Evolutionary conservation across 495 filamentous ascomycete genomes (phyloP).

Genomic region (Daldinia bambusicola): DNA sequence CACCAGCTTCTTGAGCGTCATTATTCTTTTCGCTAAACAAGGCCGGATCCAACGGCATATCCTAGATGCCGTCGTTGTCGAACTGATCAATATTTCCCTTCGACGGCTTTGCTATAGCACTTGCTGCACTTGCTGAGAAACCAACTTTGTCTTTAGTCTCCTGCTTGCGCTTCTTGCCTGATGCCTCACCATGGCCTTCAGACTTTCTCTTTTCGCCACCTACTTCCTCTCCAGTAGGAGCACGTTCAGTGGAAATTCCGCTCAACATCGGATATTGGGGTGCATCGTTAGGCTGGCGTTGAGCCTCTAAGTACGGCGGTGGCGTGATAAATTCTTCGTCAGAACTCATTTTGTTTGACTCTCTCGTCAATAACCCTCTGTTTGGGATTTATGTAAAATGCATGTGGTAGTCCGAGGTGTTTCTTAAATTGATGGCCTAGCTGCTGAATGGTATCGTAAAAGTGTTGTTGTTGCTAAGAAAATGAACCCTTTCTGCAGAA

Average conservation of each 20-base stretch:
- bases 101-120: not conserved
- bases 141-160: not conserved
- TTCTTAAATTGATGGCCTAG: conserved; percentile 21
- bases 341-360: conserved; percentile 13
- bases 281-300: not conserved
- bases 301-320: not conserved
- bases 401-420: conserved; percentile 15
- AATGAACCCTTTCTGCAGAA: conserved; percentile 8
- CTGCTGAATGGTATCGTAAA: conserved; percentile 14
- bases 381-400: not conserved
- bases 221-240: not conserved
- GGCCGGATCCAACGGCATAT: conserved; percentile 23
- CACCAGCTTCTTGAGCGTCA: not conserved
- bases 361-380: not conserved
- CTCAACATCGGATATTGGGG: not conserved
- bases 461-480: not conserved
- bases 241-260: not conserved
- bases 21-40: not conserved
- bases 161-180: conserved; percentile 10
- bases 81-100: conserved; percentile 1
- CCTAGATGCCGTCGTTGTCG: conserved; percentile 23
- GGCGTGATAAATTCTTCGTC: not conserved
- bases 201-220: not conserved
- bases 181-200: not conserved
- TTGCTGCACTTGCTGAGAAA: not conserved